Conservation (phyloP, 345 rosid genomes). For the Citrus unshiu region DNA sequence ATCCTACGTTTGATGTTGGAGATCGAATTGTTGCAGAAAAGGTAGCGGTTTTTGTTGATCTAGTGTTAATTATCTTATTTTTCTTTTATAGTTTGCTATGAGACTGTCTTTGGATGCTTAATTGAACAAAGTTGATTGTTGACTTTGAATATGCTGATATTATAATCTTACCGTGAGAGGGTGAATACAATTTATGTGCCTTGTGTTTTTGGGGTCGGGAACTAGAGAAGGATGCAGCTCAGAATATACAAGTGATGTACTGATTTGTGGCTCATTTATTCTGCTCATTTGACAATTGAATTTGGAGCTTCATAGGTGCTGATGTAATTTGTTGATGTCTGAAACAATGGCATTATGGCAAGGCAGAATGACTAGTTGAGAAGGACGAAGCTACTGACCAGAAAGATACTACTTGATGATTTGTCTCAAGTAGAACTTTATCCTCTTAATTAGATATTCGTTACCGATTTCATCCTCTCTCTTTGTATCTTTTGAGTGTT, state of each 20-base stretch:
- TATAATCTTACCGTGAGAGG: background rate
- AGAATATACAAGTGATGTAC: background rate
- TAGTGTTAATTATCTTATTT: background rate
- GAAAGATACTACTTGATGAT: background rate
- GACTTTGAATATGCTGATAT: background rate
- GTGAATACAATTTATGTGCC: background rate
- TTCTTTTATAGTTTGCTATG: background rate
- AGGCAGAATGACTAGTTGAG: background rate
- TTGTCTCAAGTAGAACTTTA: background rate
- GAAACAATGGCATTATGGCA: background rate
- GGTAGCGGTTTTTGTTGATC: constrained; percentile 34
- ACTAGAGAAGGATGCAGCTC: background rate
- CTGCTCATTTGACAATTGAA: background rate
- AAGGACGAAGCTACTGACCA: background rate
- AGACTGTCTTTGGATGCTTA: background rate
- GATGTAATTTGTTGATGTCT: background rate
- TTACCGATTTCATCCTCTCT: background rate
- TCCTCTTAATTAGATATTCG: background rate
- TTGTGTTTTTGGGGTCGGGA: background rate
- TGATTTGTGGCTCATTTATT: background rate
- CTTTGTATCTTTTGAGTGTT: background rate
- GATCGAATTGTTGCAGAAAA: constrained; percentile 93
- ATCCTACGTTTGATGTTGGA: constrained; percentile 96
- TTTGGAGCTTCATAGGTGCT: background rate
- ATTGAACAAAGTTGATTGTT: background rate